Evolutionary conservation across 176 grass and related monocot species (phyloP).

Genomic region (Raddia guianensis): DNA sequence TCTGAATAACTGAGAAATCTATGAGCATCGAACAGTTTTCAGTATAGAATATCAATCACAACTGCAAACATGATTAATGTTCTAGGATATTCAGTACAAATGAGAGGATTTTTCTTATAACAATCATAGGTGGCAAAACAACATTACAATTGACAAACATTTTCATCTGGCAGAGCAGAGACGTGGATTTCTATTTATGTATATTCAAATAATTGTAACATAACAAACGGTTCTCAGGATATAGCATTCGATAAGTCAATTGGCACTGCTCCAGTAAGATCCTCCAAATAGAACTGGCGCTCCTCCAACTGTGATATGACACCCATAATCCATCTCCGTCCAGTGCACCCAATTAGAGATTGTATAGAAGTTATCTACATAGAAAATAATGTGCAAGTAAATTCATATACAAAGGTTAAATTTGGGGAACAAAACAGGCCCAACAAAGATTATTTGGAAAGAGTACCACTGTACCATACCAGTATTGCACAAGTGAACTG

Average conservation of each 20-base stretch:
- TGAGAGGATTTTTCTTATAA: background rate
- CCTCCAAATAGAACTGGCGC: slow-evolving; percentile 86
- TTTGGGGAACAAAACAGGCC: background rate
- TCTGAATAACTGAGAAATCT: slow-evolving; percentile 1
- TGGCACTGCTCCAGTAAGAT: slow-evolving; percentile 89
- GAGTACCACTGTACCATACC: background rate
- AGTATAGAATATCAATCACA: background rate
- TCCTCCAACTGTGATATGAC: slow-evolving; percentile 96
- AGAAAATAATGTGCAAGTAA: background rate
- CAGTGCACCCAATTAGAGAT: slow-evolving; percentile 85
- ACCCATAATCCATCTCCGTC: slow-evolving; percentile 95
- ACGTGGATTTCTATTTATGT: background rate
- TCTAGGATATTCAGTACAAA: slow-evolving; percentile 12
- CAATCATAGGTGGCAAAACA: slow-evolving; percentile 3
- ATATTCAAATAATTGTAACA: slow-evolving; percentile 7
- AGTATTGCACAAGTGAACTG: background rate
- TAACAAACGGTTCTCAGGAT: slow-evolving; percentile 54
- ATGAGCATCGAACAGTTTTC: slow-evolving; percentile 1
- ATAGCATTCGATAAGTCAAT: slow-evolving; percentile 82
- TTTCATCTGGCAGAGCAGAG: slow-evolving; percentile 8
- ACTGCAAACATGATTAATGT: background rate
- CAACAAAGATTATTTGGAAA: background rate
- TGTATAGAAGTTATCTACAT: slow-evolving; percentile 87
- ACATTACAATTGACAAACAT: background rate
- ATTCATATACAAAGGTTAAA: slow-evolving; percentile 22